Base-by-base conservation (phyloP, 257 asterid genomes). In the Salvia splendens region DNA sequence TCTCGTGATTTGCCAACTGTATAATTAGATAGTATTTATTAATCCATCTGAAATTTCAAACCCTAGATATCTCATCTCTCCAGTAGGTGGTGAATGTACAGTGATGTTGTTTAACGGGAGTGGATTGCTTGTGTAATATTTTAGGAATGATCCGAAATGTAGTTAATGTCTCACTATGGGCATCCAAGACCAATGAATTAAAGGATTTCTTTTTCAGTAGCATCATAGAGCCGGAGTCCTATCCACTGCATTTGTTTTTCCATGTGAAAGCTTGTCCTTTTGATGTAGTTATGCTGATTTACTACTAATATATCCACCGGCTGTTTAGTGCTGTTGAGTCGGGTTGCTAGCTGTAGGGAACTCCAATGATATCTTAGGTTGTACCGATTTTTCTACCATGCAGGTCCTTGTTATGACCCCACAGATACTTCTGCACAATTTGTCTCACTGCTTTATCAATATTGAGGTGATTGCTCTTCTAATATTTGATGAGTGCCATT, bases 401-500 rank as follows among this genome's bases (percentile, higher is more conserved):
- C 95, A 94, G 99, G 82, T 94, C 83, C 85, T 94, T 72, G 97
- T 90, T 63, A 94, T 94, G 97, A 94, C 96, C 64, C 97, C 99
- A 65, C 84, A 88, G 80, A 77, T 87, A 76, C 81, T 94, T 84
- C 67, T 87, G 65, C 91, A 81, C 67, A 77, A 80, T 81, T 82
- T 94, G 28, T 84, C 93, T 65, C 98, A 92, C 81, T 84, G 96
- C 86, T 84, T 80, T 73, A 82, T 90, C 49, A 88, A 73, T 78
- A 85, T 92, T 70, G 98, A 92, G 79, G 68, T 65, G 70, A 83
- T 92, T 56, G 84, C 97, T 14, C 96, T 94, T 70, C 80, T 94
- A 77, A 94, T 94, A 75, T 94, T 94, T 84, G 99, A 94, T 68
- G 99, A 94, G 79, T 94, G 99, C 69, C 99, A 94, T 74, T 80